Evolutionary conservation across 2,329 filamentous ascomycete genomes (phyloP).

Genomic region (Claviceps pusilla): DNA sequence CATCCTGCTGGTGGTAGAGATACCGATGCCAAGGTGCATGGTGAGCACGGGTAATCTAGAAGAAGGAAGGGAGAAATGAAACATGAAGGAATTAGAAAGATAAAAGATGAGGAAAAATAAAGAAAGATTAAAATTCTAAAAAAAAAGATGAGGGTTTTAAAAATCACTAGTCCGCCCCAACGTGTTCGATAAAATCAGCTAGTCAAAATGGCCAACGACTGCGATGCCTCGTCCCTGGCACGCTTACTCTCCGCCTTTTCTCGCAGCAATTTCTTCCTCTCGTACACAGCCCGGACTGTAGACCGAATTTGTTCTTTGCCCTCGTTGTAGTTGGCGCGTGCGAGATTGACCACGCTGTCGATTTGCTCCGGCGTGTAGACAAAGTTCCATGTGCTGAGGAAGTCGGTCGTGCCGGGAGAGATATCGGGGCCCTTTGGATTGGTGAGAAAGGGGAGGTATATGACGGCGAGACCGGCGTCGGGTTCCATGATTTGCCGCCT

Average conservation of each 20-base stretch:
- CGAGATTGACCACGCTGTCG: constrained; percentile 67
- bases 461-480: constrained; percentile 70
- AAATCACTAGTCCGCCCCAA: background rate
- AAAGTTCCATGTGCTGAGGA: constrained; percentile 95
- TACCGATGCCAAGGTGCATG: too few species aligned
- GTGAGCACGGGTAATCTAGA: too few species aligned
- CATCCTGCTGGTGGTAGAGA: too few species aligned
- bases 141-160: too few species aligned
- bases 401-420: constrained; percentile 71
- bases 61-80: background rate
- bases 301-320: constrained; percentile 63
- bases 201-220: constrained; percentile 3
- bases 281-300: constrained; percentile 78
- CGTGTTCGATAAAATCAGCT: background rate
- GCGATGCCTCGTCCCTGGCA: constrained; percentile 16
- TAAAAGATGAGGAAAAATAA: background rate
- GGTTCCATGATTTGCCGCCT: constrained; percentile 55
- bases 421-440: constrained; percentile 69
- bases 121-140: too few species aligned
- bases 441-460: constrained; percentile 79
- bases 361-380: constrained; percentile 86
- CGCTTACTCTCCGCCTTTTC: constrained; percentile 33
- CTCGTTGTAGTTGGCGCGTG: constrained; percentile 73
- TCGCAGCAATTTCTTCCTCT: constrained; percentile 65
- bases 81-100: background rate